Percentiles rank a stretch among this genome's conserved stretches.
Conservation (phyloP, 495 filamentous ascomycete species). For the Corynascus novoguineensis region DNA sequence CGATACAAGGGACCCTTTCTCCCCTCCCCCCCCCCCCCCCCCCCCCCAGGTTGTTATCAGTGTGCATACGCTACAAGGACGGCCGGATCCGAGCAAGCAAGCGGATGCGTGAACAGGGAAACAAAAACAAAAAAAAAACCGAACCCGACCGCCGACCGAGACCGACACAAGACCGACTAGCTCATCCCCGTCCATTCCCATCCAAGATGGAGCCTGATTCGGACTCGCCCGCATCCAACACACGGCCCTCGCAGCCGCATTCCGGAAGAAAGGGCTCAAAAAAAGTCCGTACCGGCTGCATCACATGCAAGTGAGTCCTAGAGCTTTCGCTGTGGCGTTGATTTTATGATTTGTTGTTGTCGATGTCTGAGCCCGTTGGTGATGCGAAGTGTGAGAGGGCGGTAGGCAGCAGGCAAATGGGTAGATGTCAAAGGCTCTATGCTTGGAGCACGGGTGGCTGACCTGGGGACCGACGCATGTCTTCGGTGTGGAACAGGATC, state of each 20-base stretch:
- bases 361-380: background rate
- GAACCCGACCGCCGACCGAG: no score
- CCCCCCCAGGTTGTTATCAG: background rate
- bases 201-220: constrained; percentile 22
- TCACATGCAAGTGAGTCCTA: constrained; percentile 35
- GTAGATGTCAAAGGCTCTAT: no score
- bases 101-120: no score
- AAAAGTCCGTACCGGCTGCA: constrained; percentile 35
- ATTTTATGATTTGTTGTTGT: background rate
- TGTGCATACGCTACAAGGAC: background rate
- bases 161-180: no score
- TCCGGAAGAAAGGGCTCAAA: constrained; percentile 34
- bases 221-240: constrained; percentile 20
- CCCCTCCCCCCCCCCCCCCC: background rate
- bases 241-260: constrained; percentile 21
- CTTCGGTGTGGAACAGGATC: constrained; percentile 21
- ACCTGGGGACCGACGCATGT: no score
- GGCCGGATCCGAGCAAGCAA: background rate
- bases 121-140: background rate
- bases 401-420: background rate
- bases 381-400: background rate
- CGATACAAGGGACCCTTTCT: no score
- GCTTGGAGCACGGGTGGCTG: no score
- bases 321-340: background rate
- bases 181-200: no score